Evolutionary conservation across 192 early-diverging fungal genomes (phyloP).

Genomic region (Coemansia umbellata): DNA sequence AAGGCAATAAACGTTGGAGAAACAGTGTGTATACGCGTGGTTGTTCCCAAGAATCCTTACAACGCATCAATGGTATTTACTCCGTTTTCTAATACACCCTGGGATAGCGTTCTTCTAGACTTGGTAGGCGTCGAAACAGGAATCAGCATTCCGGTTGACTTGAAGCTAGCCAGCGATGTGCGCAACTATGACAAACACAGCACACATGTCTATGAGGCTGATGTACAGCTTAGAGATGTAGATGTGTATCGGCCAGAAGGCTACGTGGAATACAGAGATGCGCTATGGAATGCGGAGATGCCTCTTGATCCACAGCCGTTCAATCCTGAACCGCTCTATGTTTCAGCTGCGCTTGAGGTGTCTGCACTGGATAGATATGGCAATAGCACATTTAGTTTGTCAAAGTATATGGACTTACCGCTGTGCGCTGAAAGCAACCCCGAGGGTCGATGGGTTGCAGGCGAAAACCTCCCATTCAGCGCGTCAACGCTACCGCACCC

Average conservation of each 20-base stretch:
- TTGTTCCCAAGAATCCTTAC: slow-evolving; percentile 26
- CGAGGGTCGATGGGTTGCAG: slow-evolving; percentile 45
- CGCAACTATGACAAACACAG: slow-evolving; percentile 13
- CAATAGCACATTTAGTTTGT: not conserved
- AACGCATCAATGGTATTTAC: not conserved
- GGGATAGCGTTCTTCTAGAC: slow-evolving; percentile 43
- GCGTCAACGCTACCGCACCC: not conserved
- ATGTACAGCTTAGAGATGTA: slow-evolving; percentile 31
- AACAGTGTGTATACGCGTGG: slow-evolving; percentile 40
- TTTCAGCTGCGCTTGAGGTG: not conserved
- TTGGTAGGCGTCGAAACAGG: slow-evolving; percentile 9
- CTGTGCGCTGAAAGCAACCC: slow-evolving; percentile 28
- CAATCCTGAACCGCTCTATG: slow-evolving; percentile 9
- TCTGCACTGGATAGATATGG: not conserved
- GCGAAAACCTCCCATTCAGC: slow-evolving; percentile 2
- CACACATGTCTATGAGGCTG: slow-evolving; percentile 51
- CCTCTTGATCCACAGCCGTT: slow-evolving; percentile 29
- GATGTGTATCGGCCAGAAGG: slow-evolving; percentile 36
- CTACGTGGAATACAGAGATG: slow-evolving; percentile 42
- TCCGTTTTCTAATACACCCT: slow-evolving; percentile 17
- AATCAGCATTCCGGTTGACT: too few relatives aligned
- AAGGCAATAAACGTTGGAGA: slow-evolving; percentile 9
- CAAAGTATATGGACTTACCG: slow-evolving; percentile 33
- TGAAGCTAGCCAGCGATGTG: not conserved
- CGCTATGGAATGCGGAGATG: slow-evolving; percentile 43